A percentile compares a stretch with the other conserved stretches of the same genome.
phyloP scores from a whole-genome alignment of 2,329 filamentous ascomycete genomes.

The Cadophora luteo-olivacea region DNA sequence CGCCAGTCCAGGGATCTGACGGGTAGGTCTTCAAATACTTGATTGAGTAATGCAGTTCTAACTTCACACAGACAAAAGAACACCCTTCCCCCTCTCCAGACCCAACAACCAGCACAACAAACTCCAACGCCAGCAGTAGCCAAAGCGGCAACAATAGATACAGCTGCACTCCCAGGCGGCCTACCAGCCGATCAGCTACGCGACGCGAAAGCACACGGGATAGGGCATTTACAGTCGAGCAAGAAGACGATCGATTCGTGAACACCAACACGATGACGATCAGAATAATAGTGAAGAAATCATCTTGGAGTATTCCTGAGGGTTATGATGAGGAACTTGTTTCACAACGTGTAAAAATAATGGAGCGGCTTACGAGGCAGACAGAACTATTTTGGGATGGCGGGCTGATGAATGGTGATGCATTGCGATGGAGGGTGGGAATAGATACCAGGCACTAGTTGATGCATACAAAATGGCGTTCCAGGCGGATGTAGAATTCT shows the following conservation, averaged over 20 bases:
- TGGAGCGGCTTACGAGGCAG: background rate
- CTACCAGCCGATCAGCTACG: conserved; percentile 46
- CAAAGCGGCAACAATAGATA: conserved; percentile 39
- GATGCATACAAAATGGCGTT: conserved; percentile 10
- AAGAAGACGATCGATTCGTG: conserved; percentile 36
- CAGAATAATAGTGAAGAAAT: no score
- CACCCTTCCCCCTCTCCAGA: background rate
- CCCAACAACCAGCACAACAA: background rate
- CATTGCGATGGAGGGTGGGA: conserved; percentile 8
- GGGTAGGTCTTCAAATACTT: conserved; percentile 25
- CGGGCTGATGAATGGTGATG: background rate
- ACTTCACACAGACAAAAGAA: background rate
- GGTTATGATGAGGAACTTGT: no score
- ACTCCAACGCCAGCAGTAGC: conserved; percentile 4
- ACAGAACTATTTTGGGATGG: background rate
- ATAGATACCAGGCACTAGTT: conserved; percentile 25
- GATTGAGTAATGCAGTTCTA: background rate
- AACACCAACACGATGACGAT: background rate
- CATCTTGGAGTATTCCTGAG: no score
- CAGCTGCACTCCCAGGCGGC: conserved; percentile 51
- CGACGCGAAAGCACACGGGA: conserved; percentile 33
- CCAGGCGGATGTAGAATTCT: background rate
- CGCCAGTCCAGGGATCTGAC: conserved; percentile 33
- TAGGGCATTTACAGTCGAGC: conserved; percentile 37
- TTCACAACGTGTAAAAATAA: background rate